phyloP scores from a whole-genome alignment of 2,329 filamentous ascomycete species.

The Sarocladium brachiariae region DNA sequence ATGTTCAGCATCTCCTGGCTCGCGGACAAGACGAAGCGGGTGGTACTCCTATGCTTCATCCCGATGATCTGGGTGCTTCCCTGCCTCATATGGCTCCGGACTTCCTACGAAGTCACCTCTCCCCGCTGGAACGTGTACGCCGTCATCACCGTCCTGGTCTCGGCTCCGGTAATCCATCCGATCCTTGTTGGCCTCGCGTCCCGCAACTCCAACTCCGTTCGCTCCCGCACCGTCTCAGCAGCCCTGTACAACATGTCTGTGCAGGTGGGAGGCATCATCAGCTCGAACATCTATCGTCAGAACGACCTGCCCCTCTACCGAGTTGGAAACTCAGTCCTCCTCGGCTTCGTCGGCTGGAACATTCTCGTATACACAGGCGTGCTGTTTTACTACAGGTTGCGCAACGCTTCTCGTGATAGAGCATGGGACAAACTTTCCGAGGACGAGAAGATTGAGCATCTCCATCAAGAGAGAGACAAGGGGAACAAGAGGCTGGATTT shows the following conservation, averaged over 20 bases:
- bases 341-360: not conserved
- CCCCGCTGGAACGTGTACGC: slow-evolving; percentile 31
- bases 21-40: slow-evolving; percentile 25
- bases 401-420: not conserved
- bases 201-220: slow-evolving; percentile 53
- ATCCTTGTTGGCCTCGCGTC: not conserved
- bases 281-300: slow-evolving; percentile 32
- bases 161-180: slow-evolving; percentile 22
- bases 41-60: slow-evolving; percentile 35
- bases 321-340: not conserved
- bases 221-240: slow-evolving; percentile 54
- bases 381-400: not conserved
- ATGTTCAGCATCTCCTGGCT: slow-evolving; percentile 22
- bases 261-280: slow-evolving; percentile 35
- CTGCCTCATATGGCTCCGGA: slow-evolving; percentile 44
- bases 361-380: not conserved
- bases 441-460: not conserved
- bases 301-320: slow-evolving; percentile 16
- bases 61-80: slow-evolving; percentile 54
- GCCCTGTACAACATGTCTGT: slow-evolving; percentile 55
- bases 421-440: not conserved
- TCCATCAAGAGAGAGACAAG: not conserved
- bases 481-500: not conserved
- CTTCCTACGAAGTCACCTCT: slow-evolving; percentile 26
- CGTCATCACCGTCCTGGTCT: slow-evolving; percentile 34